A percentile compares a stretch with the other conserved stretches of the same genome.
Conservation (phyloP, 2,329 filamentous ascomycete genomes). For the Hymenoscyphus linearis region DNA sequence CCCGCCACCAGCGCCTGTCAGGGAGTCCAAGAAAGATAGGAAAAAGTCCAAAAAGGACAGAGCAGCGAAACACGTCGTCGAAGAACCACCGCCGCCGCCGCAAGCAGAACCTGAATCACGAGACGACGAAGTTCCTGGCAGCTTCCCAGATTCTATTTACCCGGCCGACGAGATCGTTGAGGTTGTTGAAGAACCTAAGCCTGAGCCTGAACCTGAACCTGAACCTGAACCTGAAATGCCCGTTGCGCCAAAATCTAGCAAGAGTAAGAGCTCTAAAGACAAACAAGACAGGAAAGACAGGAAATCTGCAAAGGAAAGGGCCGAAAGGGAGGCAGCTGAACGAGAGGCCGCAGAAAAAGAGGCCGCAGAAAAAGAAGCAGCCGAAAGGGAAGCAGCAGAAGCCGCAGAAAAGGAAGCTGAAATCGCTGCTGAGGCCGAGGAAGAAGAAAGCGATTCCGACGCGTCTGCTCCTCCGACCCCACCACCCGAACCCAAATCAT, state of each 20-base stretch:
- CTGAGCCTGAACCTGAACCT: no score
- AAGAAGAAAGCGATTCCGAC: conserved; percentile 29
- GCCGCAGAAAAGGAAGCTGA: not conserved
- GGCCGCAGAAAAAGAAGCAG: not conserved
- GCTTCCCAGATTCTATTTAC: conserved; percentile 48
- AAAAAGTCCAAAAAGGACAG: conserved; percentile 39
- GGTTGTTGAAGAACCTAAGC: no score
- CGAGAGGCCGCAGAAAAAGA: not conserved
- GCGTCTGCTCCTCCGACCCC: conserved; percentile 35
- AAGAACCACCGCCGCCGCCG: conserved; percentile 32
- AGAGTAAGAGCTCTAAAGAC: conserved; percentile 35
- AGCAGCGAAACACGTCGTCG: conserved; percentile 35
- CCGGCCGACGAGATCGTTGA: conserved; percentile 35
- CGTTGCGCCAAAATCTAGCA: conserved; percentile 38
- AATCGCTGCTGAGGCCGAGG: not conserved
- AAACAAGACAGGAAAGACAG: conserved; percentile 24
- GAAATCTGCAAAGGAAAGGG: not conserved
- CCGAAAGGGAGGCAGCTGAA: not conserved
- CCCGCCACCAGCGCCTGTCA: conserved; percentile 37
- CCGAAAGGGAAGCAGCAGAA: not conserved
- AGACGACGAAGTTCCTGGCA: conserved; percentile 45
- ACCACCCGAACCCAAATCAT: conserved; percentile 51
- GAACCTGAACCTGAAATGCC: conserved; percentile 43
- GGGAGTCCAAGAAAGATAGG: conserved; percentile 39
- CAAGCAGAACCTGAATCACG: conserved; percentile 33